Conservation (phyloP, 768 basidiomycete species). For the Leucocoprinus sp. region DNA sequence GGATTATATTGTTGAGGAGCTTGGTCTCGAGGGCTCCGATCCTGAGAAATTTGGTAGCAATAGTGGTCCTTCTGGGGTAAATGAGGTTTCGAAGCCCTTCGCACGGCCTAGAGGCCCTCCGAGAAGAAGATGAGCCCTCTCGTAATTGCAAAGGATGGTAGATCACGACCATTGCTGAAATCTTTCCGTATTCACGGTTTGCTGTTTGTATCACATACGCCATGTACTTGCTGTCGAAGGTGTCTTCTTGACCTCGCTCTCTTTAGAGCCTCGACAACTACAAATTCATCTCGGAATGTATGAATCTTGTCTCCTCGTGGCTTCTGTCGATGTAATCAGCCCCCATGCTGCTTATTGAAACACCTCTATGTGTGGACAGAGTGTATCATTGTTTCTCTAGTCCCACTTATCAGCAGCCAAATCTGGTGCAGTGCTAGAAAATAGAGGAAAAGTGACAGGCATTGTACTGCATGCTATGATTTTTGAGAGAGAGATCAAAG, state of each 20-base stretch:
- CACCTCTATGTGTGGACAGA: slow-evolving; percentile 56
- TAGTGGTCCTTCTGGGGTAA: slow-evolving; percentile 9
- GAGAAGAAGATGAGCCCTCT: slow-evolving; percentile 30
- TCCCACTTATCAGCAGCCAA: background rate
- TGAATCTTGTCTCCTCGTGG: background rate
- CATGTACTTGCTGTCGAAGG: background rate
- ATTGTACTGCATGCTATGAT: slow-evolving; percentile 75
- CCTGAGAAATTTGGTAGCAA: background rate
- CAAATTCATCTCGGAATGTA: background rate
- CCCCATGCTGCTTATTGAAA: slow-evolving; percentile 72
- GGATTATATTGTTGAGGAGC: slow-evolving; percentile 48
- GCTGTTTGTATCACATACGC: background rate
- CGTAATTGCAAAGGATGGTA: no score
- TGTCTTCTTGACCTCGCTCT: background rate
- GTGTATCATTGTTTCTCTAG: no score
- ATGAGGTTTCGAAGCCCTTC: slow-evolving; percentile 42
- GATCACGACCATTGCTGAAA: no score
- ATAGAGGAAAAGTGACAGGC: slow-evolving; percentile 68
- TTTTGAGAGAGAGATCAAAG: slow-evolving; percentile 50
- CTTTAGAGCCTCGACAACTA: background rate
- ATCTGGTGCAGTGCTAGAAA: slow-evolving; percentile 48
- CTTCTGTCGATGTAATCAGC: background rate
- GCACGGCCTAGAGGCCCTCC: slow-evolving; percentile 64
- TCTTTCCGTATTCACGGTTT: no score
- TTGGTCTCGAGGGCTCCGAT: slow-evolving; percentile 27